A percentile compares a stretch with the other conserved stretches of the same genome.
These are phyloP conservation scores for Gentiana straminea DNA, from an alignment of 257 asterid species.

Conservation along the genomic window DNA sequence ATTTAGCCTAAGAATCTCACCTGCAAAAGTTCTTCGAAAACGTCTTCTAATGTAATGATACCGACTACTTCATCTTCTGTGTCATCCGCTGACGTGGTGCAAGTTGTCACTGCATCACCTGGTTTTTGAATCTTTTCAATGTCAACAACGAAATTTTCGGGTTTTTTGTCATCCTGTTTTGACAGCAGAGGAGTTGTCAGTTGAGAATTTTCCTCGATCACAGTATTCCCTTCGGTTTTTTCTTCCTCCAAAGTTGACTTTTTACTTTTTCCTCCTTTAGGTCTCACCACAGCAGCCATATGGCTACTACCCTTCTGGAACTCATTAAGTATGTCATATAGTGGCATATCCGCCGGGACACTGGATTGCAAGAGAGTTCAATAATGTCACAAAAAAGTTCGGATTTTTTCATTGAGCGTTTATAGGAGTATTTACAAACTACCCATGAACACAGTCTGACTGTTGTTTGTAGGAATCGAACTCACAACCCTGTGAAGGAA, in stretches of 20 bases:
- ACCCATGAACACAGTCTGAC: too few species aligned
- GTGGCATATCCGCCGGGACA: conserved; percentile 88
- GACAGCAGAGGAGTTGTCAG: conserved; percentile 39
- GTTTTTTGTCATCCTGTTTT: conserved; percentile 27
- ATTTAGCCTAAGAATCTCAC: conserved; percentile 16
- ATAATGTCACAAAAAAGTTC: too few species aligned
- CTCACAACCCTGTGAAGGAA: too few species aligned
- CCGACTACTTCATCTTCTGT: conserved; percentile 81
- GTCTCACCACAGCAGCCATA: conserved; percentile 86
- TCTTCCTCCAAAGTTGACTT: conserved; percentile 29
- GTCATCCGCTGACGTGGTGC: conserved; percentile 36
- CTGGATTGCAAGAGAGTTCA: conserved; percentile 22
- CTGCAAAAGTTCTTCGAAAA: conserved; percentile 96
- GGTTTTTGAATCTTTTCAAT: conserved; percentile 37
- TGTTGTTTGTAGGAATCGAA: too few species aligned
- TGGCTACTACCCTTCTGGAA: conserved; percentile 89
- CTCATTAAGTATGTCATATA: conserved; percentile 81
- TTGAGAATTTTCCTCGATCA: conserved; percentile 21
- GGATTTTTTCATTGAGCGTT: too few species aligned
- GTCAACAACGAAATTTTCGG: conserved; percentile 43
- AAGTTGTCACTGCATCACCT: conserved; percentile 26
- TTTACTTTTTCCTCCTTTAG: conserved; percentile 36
- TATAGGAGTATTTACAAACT: too few species aligned
- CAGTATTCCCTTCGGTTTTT: conserved; percentile 32
- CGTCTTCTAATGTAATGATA: conserved; percentile 87